Evolutionary conservation across 176 grass and related monocot species (phyloP), one percentile per base, ranked within the genome.

Genomic region (Pontederia paniculata): DNA sequence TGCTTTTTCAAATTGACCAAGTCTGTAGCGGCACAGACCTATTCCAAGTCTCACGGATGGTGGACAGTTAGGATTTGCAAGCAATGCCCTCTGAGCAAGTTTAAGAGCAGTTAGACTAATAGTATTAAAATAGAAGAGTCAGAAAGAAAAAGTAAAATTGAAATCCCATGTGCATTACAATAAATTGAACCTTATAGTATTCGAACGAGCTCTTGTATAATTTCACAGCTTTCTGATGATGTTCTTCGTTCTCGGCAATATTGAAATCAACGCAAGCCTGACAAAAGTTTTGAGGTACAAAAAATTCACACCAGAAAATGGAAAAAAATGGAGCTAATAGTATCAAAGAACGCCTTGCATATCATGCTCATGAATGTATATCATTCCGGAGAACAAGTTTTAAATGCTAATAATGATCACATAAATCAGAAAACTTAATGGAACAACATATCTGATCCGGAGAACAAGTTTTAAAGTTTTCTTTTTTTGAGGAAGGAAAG

Each of bases 221-320:
- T 53, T 96, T 85, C 82, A 83, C 66, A 56, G 90, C 72, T 75
- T 89, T 96, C 57, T 77, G 86, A 62, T 83, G 71, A 69, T 87
- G 82, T 23, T 89, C 76, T 58, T 96, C 85, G 8, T 3, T 50
- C 60, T 89, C 90, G 15, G 82, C 90, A 73, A 79, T 81, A 62
- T 83, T 72, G 59, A 89, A 96, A 75, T 83, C 84, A 79, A 96
- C 85, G 74, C 82, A 89, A 68, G 85, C 85, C 90, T 94, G 81
- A 37, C 3, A 10, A 54, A 48, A 63, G 28, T 37, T 37, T n/a
- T 37, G 7, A 37, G 28, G 28, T 37, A 37, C 28, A 37, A 37
- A 6, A 37, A 5, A 37, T 37, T 37, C 28, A 37, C 3, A 37
- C 5, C 5, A 37, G 28, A 37, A 37, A 37, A 37, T 2, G 1